Evolutionary conservation across 495 filamentous ascomycete species (phyloP).

Genomic region (Aspergillus kassunensis): DNA sequence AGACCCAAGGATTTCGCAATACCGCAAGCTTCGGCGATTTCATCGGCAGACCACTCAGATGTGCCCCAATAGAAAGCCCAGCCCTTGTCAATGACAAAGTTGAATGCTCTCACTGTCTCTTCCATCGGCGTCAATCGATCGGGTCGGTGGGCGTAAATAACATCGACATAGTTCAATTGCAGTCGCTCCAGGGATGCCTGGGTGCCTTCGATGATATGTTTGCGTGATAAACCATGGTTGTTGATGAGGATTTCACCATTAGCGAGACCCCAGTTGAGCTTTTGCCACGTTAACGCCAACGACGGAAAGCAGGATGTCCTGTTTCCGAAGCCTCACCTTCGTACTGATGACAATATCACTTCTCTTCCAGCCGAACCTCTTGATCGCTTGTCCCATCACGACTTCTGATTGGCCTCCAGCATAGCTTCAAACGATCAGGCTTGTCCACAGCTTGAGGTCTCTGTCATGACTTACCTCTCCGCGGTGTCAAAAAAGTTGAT

Average conservation of each 20-base stretch:
- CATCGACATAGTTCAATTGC: conserved; percentile 65
- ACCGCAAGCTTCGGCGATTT: conserved; percentile 73
- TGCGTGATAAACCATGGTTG: conserved; percentile 74
- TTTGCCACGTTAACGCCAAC: background rate
- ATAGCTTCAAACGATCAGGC: conserved; percentile 40
- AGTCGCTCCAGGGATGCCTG: conserved; percentile 64
- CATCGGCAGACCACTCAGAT: conserved; percentile 77
- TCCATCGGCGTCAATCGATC: conserved; percentile 82
- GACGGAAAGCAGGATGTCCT: background rate
- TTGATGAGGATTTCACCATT: conserved; percentile 64
- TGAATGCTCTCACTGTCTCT: conserved; percentile 81
- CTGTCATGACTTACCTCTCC: conserved; percentile 32
- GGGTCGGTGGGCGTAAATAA: conserved; percentile 81
- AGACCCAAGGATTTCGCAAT: conserved; percentile 71
- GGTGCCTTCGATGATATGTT: conserved; percentile 75
- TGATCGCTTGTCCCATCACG: conserved; percentile 69
- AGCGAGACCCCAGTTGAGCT: conserved; percentile 66
- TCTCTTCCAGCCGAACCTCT: conserved; percentile 60
- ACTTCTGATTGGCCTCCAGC: conserved; percentile 65
- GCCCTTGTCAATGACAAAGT: conserved; percentile 69
- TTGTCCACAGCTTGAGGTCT: conserved; percentile 2
- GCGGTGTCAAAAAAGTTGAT: conserved; percentile 69
- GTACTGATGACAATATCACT: conserved; percentile 82
- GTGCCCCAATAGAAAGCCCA: conserved; percentile 92
- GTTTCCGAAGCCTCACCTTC: conserved; percentile 48